A percentile compares a stretch with the other conserved stretches of the same genome.
These are phyloP conservation scores for Penicillium malachiteum DNA, from an alignment of 495 filamentous ascomycete species.

Conservation along the genomic window DNA sequence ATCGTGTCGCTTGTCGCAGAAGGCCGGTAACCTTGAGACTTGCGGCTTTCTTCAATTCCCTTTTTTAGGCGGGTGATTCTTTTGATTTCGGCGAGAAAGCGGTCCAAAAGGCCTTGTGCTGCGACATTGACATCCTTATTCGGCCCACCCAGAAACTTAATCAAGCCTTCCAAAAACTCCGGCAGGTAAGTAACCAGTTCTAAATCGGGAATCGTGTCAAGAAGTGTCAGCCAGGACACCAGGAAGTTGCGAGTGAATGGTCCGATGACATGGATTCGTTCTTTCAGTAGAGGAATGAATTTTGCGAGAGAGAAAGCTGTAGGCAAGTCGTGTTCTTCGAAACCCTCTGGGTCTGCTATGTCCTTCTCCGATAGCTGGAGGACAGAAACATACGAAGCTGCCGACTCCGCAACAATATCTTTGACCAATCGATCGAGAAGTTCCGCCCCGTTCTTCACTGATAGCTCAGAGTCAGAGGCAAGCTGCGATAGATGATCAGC, in stretches of 20 bases:
- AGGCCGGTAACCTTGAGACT: slow-evolving; percentile 63
- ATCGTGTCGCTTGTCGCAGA: slow-evolving; percentile 64
- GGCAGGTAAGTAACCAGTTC: slow-evolving; percentile 93
- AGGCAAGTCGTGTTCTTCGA: slow-evolving; percentile 58
- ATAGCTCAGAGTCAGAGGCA: slow-evolving; percentile 92
- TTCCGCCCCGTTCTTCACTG: slow-evolving; percentile 98
- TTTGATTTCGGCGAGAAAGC: slow-evolving; percentile 92
- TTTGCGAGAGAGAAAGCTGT: slow-evolving; percentile 89
- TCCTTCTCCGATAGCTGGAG: slow-evolving; percentile 57
- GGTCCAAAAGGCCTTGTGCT: slow-evolving; percentile 86
- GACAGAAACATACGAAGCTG: slow-evolving; percentile 90
- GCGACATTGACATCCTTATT: slow-evolving; percentile 92
- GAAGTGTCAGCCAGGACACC: slow-evolving; percentile 90
- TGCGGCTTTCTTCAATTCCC: slow-evolving; percentile 83
- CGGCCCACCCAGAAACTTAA: slow-evolving; percentile 88
- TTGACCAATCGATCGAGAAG: slow-evolving; percentile 94
- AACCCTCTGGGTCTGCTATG: slow-evolving; percentile 43
- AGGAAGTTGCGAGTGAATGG: slow-evolving; percentile 94
- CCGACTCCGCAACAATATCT: slow-evolving; percentile 96
- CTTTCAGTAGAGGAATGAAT: slow-evolving; percentile 91
- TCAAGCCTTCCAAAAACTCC: slow-evolving; percentile 84
- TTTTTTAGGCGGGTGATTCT: slow-evolving; percentile 89
- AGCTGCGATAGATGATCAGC: slow-evolving; percentile 53
- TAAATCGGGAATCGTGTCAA: slow-evolving; percentile 96
- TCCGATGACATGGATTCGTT: slow-evolving; percentile 89